phyloP scores from a whole-genome alignment of 345 rosid genomes.

The Balakata baccata region DNA sequence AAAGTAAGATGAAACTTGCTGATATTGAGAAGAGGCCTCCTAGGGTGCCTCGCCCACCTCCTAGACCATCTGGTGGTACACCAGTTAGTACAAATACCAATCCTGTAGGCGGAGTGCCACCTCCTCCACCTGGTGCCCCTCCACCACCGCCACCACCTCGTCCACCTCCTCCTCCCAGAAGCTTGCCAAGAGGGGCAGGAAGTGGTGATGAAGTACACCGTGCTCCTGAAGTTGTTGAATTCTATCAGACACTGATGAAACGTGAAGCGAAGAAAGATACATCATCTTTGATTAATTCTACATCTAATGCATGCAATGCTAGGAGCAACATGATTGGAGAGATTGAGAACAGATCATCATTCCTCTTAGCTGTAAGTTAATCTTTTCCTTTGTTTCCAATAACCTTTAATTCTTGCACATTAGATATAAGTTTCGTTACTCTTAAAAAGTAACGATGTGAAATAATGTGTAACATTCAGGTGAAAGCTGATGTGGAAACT shows the following conservation, averaged over 20 bases:
- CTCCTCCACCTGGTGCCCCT: slow-evolving; percentile 61
- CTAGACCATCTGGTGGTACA: slow-evolving; percentile 48
- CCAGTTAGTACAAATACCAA: slow-evolving; percentile 30
- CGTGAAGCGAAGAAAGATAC: slow-evolving; percentile 92
- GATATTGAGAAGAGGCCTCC: slow-evolving; percentile 84
- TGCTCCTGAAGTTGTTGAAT: slow-evolving; percentile 93
- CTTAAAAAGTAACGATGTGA: slow-evolving; percentile 13
- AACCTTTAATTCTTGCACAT: slow-evolving; percentile 4
- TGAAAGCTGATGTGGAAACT: slow-evolving; percentile 96
- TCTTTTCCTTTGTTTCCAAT: slow-evolving; percentile 17
- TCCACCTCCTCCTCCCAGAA: slow-evolving; percentile 92
- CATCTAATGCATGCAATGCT: slow-evolving; percentile 67
- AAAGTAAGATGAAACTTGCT: slow-evolving; percentile 67
- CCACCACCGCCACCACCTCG: slow-evolving; percentile 53
- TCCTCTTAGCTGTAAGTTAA: slow-evolving; percentile 80
- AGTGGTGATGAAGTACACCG: slow-evolving; percentile 79
- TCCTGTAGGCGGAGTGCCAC: slow-evolving; percentile 41
- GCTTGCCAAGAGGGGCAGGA: slow-evolving; percentile 70
- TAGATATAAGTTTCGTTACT: slow-evolving; percentile 16
- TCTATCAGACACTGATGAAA: slow-evolving; percentile 92
- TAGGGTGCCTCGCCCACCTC: slow-evolving; percentile 82
- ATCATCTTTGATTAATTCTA: slow-evolving; percentile 56
- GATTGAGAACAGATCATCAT: slow-evolving; percentile 85
- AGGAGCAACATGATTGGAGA: slow-evolving; percentile 96
- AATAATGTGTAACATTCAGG: slow-evolving; percentile 43